Base-by-base conservation (phyloP, 2,329 filamentous ascomycete genomes). In the Exserohilum turcica region DNA sequence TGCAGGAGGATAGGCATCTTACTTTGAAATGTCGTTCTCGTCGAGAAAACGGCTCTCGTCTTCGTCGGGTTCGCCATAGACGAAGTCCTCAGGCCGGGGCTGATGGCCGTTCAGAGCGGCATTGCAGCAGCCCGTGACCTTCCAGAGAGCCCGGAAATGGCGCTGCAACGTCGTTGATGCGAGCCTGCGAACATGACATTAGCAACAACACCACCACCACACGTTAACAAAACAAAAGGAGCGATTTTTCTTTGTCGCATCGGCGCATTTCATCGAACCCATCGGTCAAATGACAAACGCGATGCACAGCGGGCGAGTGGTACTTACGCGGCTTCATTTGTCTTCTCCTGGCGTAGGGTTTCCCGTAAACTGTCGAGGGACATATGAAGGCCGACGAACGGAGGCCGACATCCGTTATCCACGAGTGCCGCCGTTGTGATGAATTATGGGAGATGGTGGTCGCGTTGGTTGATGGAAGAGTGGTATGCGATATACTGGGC, bases 71-170 rank as follows among this genome's bases (percentile, higher is more conserved):
- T 76, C 81, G 67, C 79, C 78, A 72, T 84, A 80, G 74, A 80
- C 79, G 75, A 81, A 77, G 72, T 83, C 82, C 67, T 70, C 68
- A 44, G 59, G 84, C 84, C 67, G 86, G 71, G 60, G 79, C 79
- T 74, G 79, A 78, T 76, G 85, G 80, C 71, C 75, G 68, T 77
- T 76, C 57, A 78, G 73, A 61, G 81, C 75, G 74, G 87, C 85
- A 75, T 88, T 50, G 53, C 53, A 59, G 53, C 35, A 45, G 46
- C 48, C 49, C 43, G 56, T 89, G 80, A 90, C 87, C 82, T 84
- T 83, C 80, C 89, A 96, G 68, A 96, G 84, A 80, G 94, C 89
- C 75, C 88, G 88, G 74, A 96, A 84, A 82, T 95, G 95, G 77
- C 91, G 87, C 85, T 95, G 46, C 51, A 54, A 40, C 31, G 51